These are phyloP conservation scores for Setaria italica DNA, from an alignment of 202 grass and related monocot genomes.

Conservation along the genomic window DNA sequence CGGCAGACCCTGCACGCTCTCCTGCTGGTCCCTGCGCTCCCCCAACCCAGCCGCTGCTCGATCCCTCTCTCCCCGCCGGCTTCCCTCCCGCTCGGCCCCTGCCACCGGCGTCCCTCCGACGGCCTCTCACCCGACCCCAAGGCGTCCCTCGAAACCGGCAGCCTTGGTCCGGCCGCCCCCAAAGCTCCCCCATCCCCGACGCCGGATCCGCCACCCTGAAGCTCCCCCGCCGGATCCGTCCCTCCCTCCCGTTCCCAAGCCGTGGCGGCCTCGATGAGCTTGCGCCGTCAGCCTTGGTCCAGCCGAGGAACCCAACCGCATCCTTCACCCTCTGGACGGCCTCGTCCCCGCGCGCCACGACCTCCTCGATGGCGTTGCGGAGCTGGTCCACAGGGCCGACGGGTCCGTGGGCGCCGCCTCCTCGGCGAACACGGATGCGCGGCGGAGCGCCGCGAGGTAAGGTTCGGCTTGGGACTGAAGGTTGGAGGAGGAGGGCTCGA, in stretches of 20 bases:
- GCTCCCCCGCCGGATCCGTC: too few relatives aligned
- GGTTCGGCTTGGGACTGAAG: constrained; percentile 52
- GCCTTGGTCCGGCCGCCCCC: too few relatives aligned
- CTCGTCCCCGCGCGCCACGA: constrained; percentile 48
- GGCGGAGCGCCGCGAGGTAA: constrained; percentile 47
- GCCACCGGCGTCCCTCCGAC: too few relatives aligned
- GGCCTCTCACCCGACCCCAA: too few relatives aligned
- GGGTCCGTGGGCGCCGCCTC: constrained; percentile 27
- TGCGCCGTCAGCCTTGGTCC: constrained; percentile 55
- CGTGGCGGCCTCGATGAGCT: constrained; percentile 49
- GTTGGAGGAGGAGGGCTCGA: constrained; percentile 38
- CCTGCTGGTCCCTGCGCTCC: too few relatives aligned
- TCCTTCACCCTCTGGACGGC: constrained; percentile 64
- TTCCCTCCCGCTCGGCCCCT: too few relatives aligned
- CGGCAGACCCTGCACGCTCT: too few relatives aligned
- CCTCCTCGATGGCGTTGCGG: constrained; percentile 49
- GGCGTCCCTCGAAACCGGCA: too few relatives aligned
- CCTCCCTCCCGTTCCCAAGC: background rate
- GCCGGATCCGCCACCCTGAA: too few relatives aligned
- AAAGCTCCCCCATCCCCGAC: too few relatives aligned
- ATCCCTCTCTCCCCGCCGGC: too few relatives aligned
- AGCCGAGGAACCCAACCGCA: constrained; percentile 64
- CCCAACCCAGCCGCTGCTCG: too few relatives aligned
- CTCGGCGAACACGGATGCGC: constrained; percentile 28
- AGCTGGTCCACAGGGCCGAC: constrained; percentile 59